Evolutionary conservation across 2,329 filamentous ascomycete genomes (phyloP), one percentile per base, ranked within the genome.

Genomic region (Talaromyces sp.): DNA sequence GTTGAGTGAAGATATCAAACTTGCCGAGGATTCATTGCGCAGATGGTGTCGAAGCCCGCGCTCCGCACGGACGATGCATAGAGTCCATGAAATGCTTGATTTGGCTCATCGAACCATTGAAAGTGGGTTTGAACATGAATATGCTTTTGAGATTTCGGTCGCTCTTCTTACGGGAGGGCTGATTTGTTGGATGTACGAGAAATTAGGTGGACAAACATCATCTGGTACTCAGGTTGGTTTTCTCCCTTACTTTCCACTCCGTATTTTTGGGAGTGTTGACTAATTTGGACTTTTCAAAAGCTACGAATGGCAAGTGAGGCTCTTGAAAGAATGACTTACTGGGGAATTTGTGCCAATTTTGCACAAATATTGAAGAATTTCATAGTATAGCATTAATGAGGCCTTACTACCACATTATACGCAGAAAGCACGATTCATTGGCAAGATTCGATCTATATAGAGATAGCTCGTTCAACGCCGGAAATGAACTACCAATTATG

Each of bases 111-210:
- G 19, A 14, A 64, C 62, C 11, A 66, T 66, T 5, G 56, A 66
- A 14, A 24, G 22, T 14, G 65, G 56, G 8, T 14, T 35, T 13
- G 62, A 43, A 8, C 56, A 54, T 37, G 35, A 54, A 16, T 64
- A 61, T 22, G 52, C 35, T 14, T 66, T 66, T 56, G 65, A 66
- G 22, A 56, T 66, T 33, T 39, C 65, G 4, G 60, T 64, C 10
- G 62, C 62, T 11, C 43, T 66, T 3, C 56, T 66, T 14, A 66
- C 65, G 0, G 65, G 65, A 5, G 65, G 65, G 3, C 35, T 66
- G 11, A 66, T 31, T 11, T 66, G 65, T 33, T 66, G 65, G 65
- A 66, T 66, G 65, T 66, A 64, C 50, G 62, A 59, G 11, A 64
- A 56, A 27, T 52, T 66, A 14, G 62, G 65, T 6, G 65, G 56